phyloP scores from a whole-genome alignment of 805 yeast genomes.

The Lachancea kluyveri region DNA sequence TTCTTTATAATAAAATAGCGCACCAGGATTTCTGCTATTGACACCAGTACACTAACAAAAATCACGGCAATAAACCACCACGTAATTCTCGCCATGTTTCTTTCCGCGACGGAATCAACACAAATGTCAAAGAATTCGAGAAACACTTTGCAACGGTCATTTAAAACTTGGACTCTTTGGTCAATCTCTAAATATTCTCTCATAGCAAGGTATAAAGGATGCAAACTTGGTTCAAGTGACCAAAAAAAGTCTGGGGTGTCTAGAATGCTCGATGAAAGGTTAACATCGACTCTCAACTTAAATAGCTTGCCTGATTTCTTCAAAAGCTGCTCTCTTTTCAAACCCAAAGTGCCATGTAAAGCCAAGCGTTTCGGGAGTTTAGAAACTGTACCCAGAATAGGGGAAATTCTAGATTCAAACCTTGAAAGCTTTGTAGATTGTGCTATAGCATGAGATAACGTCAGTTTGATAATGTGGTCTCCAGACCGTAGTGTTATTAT shows the following conservation, averaged over 20 bases:
- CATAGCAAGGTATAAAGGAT: constrained; percentile 84
- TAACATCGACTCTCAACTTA: constrained; percentile 88
- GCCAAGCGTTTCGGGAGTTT: constrained; percentile 86
- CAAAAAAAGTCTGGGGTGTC: constrained; percentile 97
- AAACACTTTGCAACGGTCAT: constrained; percentile 90
- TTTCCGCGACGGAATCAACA: constrained; percentile 90
- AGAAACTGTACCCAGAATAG: constrained; percentile 76
- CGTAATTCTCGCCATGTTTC: constrained; percentile 85
- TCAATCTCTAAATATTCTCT: constrained; percentile 92
- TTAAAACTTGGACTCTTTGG: constrained; percentile 87
- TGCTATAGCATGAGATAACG: constrained; percentile 94
- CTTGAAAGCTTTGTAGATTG: constrained; percentile 89
- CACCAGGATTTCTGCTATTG: constrained; percentile 61
- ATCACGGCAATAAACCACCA: constrained; percentile 83
- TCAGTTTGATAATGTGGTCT: constrained; percentile 85
- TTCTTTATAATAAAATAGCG: constrained; percentile 45
- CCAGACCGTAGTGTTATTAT: constrained; percentile 87
- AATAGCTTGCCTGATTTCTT: constrained; percentile 87
- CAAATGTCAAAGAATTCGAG: constrained; percentile 89
- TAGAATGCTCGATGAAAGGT: constrained; percentile 78
- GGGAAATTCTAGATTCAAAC: constrained; percentile 88
- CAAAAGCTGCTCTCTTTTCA: constrained; percentile 75
- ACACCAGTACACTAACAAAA: constrained; percentile 69
- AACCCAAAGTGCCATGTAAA: constrained; percentile 78
- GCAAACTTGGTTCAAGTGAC: constrained; percentile 92